Percentiles rank a stretch among this genome's conserved stretches.
These are phyloP conservation scores for Pythium vanterpoolii DNA, from an alignment of 352 stramenopile species.

Conservation along the genomic window DNA sequence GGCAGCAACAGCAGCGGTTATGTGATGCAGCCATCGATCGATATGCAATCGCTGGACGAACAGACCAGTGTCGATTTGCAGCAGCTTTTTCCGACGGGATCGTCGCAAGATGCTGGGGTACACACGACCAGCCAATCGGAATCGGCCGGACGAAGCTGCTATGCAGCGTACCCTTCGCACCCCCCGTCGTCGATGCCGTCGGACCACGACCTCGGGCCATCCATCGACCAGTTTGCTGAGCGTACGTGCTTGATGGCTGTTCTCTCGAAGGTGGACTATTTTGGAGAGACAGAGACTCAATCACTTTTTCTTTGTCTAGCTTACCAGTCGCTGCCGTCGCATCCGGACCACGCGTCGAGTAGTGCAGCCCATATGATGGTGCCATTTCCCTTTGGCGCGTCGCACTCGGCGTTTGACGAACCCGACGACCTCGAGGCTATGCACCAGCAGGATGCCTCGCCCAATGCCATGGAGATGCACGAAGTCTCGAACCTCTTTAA, in stretches of 20 bases:
- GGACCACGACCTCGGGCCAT: conserved; percentile 1
- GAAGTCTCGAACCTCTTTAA: conserved; percentile 23
- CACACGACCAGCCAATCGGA: background rate
- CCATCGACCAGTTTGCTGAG: conserved; percentile 19
- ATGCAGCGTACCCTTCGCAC: background rate
- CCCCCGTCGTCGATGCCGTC: background rate
- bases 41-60: conserved; percentile 24
- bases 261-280: background rate
- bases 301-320: conserved; percentile 7
- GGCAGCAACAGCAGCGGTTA: background rate
- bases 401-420: conserved; percentile 17
- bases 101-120: background rate
- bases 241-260: conserved; percentile 15
- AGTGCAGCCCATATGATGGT: conserved; percentile 20
- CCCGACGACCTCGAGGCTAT: conserved; percentile 17
- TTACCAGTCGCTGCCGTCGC: conserved; percentile 12
- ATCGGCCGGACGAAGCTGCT: conserved; percentile 1
- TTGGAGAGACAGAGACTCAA: background rate
- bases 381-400: conserved; percentile 17
- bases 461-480: conserved; percentile 19
- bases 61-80: conserved; percentile 20
- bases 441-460: background rate
- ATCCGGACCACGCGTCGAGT: background rate
- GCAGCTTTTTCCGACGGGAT: conserved; percentile 22
- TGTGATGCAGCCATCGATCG: conserved; percentile 11